Percentiles rank a stretch among this genome's conserved stretches.
phyloP scores from a whole-genome alignment of 495 filamentous ascomycete genomes.

The Xylaria intraflava region DNA sequence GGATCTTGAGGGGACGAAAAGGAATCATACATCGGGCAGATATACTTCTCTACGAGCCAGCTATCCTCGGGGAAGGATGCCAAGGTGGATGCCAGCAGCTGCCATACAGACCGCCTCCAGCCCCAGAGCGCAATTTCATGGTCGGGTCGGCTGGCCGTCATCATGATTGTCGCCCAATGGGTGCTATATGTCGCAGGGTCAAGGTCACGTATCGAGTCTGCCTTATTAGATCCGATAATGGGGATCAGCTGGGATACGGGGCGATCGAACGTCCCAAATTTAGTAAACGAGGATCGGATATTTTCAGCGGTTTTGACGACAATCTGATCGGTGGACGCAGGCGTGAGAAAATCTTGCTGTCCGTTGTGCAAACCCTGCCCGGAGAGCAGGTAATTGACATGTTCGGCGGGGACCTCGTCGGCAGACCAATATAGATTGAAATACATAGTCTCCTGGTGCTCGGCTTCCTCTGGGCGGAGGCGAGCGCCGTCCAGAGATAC shows the following conservation, averaged over 20 bases:
- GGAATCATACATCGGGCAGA: conserved; percentile 51
- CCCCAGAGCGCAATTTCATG: conserved; percentile 30
- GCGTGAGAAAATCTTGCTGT: conserved; percentile 50
- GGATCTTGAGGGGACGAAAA: conserved; percentile 21
- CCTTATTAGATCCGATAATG: conserved; percentile 31
- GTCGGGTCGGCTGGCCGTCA: conserved; percentile 39
- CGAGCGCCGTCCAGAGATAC: conserved; percentile 55
- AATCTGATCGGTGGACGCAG: conserved; percentile 56
- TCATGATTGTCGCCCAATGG: conserved; percentile 66
- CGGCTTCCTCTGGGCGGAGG: conserved; percentile 16
- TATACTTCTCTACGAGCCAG: conserved; percentile 57
- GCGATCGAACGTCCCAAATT: conserved; percentile 28
- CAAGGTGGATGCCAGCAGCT: conserved; percentile 59
- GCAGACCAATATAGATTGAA: conserved; percentile 75
- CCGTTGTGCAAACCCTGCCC: conserved; percentile 56
- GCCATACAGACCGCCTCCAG: conserved; percentile 45
- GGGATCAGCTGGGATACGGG: conserved; percentile 25
- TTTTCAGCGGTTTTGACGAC: conserved; percentile 73
- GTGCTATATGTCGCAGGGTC: conserved; percentile 66
- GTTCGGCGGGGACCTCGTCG: conserved; percentile 53
- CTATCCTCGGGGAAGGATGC: conserved; percentile 65
- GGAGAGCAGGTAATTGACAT: conserved; percentile 53
- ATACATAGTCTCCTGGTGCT: conserved; percentile 55
- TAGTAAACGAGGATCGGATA: conserved; percentile 51
- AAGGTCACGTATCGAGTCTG: conserved; percentile 44